phyloP scores from a whole-genome alignment of 2,329 filamentous ascomycete species.

The Fusarium globosum region DNA sequence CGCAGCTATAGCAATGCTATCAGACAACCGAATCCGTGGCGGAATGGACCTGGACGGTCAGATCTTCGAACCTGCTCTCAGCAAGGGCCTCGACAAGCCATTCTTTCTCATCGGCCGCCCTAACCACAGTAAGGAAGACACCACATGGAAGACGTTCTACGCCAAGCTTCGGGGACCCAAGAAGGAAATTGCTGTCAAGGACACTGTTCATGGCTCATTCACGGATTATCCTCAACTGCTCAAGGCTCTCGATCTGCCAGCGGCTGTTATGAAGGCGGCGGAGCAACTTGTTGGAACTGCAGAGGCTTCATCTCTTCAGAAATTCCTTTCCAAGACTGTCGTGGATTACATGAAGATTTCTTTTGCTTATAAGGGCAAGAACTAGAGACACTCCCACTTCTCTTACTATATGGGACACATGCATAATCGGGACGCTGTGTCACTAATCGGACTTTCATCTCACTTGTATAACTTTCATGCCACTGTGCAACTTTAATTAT shows the following conservation, averaged over 20 bases:
- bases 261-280: not conserved
- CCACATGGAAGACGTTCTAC: slow-evolving; percentile 49
- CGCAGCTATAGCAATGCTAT: slow-evolving; percentile 47
- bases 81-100: slow-evolving; percentile 43
- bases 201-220: slow-evolving; percentile 48
- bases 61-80: slow-evolving; percentile 47
- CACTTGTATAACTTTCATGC: not conserved
- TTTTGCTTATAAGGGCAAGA: not conserved
- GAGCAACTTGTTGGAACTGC: slow-evolving; percentile 20
- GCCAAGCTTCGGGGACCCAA: slow-evolving; percentile 41
- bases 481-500: not conserved
- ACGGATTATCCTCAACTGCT: slow-evolving; percentile 48
- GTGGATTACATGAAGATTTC: slow-evolving; percentile 28
- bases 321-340: slow-evolving; percentile 36
- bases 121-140: slow-evolving; percentile 46
- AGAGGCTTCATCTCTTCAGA: slow-evolving; percentile 27
- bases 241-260: slow-evolving; percentile 37
- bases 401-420: too few relatives aligned
- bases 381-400: accelerated
- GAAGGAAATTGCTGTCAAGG: slow-evolving; percentile 40
- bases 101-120: slow-evolving; percentile 49
- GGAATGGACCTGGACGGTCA: slow-evolving; percentile 57
- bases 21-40: slow-evolving; percentile 49
- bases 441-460: too few relatives aligned
- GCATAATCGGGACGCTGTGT: too few relatives aligned